phyloP scores from a whole-genome alignment of 2,329 filamentous ascomycete genomes.

The Colletotrichum costaricense region DNA sequence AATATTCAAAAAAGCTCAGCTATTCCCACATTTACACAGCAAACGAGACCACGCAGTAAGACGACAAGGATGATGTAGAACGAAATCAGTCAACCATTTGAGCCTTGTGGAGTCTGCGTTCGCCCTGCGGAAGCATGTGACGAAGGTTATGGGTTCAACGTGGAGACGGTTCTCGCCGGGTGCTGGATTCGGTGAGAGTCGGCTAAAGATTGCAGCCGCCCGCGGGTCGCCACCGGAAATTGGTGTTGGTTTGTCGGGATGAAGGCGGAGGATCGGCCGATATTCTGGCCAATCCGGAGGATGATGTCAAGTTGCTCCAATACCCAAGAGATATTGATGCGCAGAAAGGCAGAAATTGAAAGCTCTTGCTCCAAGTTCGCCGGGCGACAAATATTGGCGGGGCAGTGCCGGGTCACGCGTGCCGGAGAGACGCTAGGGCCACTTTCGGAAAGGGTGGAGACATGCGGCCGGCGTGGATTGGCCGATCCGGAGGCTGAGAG shows the following conservation, averaged over 20 bases:
- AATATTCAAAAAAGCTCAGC: conserved; percentile 11
- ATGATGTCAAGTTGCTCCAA: conserved; percentile 11
- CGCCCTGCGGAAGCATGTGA: background rate
- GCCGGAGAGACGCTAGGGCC: conserved; percentile 25
- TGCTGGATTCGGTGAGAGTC: background rate
- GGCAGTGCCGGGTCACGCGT: conserved; percentile 32
- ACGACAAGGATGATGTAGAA: background rate
- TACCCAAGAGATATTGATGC: background rate
- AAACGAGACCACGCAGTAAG: background rate
- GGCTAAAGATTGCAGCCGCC: background rate
- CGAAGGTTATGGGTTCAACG: background rate
- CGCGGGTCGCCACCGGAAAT: background rate
- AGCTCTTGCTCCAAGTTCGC: background rate
- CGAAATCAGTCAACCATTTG: background rate
- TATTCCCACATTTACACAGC: background rate
- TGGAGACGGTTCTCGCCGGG: conserved; percentile 15
- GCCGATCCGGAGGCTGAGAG: conserved; percentile 25
- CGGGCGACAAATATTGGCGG: conserved; percentile 24
- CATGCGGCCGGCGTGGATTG: conserved; percentile 17
- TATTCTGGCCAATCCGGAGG: background rate
- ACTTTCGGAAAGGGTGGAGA: conserved; percentile 15
- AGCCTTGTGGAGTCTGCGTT: background rate
- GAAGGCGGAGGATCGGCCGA: background rate
- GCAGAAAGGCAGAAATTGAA: background rate
- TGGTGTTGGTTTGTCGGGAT: background rate